Conservation (phyloP, 768 basidiomycete genomes). For the Lactifluus piperatus region DNA sequence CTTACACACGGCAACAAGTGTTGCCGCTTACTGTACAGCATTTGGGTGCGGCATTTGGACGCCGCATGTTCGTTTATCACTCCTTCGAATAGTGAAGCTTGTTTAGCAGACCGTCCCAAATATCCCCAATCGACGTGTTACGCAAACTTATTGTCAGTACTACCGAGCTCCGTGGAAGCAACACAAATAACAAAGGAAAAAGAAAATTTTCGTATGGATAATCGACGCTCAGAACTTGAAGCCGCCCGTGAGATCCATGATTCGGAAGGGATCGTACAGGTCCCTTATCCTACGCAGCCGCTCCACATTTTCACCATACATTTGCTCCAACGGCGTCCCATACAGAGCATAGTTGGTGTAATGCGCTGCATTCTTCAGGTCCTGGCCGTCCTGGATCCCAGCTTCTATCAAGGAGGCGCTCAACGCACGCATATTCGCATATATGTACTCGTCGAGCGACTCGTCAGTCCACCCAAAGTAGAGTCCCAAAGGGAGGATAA, state of each 20-base stretch:
- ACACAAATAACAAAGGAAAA: neutral
- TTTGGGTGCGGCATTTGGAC: no score
- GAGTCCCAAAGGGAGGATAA: conserved; percentile 8
- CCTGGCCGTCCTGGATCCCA: neutral
- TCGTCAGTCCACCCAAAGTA: conserved; percentile 36
- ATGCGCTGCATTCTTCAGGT: neutral
- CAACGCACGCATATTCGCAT: neutral
- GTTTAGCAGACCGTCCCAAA: no score
- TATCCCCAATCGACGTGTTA: no score
- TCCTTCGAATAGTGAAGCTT: no score
- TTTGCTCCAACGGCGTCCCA: neutral
- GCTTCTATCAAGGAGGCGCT: neutral
- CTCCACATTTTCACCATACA: neutral
- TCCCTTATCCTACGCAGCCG: neutral
- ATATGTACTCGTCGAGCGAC: conserved; percentile 27
- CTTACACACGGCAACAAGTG: no score
- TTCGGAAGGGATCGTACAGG: neutral
- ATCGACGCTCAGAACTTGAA: neutral
- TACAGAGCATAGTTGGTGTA: neutral
- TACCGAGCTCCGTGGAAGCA: no score
- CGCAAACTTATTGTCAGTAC: no score
- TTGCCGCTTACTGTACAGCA: no score
- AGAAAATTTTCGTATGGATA: neutral
- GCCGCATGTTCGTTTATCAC: no score
- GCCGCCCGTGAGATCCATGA: neutral